Conservation (phyloP, 2,329 filamentous ascomycete genomes). For the Fusarium tanahbumbuense region DNA sequence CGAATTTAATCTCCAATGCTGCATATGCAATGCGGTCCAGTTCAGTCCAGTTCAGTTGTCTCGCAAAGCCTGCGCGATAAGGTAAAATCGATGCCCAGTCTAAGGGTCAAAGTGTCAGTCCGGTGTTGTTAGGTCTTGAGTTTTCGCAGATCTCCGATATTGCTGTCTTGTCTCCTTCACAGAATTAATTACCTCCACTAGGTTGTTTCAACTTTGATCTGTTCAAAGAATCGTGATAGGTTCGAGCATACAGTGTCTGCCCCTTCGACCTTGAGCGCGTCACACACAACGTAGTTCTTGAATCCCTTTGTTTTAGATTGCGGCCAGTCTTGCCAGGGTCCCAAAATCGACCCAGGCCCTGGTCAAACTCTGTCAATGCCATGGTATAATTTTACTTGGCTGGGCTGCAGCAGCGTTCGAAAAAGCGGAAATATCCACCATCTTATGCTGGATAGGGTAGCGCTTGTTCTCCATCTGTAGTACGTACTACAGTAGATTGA, state of each 20-base stretch:
- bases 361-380: slow-evolving; percentile 9
- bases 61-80: slow-evolving; percentile 12
- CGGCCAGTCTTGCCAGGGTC: slow-evolving; percentile 9
- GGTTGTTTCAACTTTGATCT: slow-evolving; percentile 22
- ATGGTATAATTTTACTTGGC: slow-evolving; percentile 23
- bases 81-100: not conserved
- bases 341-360: slow-evolving; percentile 1
- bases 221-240: slow-evolving; percentile 24
- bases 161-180: slow-evolving; percentile 1
- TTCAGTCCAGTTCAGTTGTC: not conserved
- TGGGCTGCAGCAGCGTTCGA: slow-evolving; percentile 6
- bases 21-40: slow-evolving; percentile 5
- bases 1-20: slow-evolving; percentile 15
- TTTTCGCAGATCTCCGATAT: slow-evolving; percentile 9
- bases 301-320: slow-evolving; percentile 27
- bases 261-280: slow-evolving; percentile 1
- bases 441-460: not conserved
- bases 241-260: slow-evolving; percentile 4
- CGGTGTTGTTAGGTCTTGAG: not conserved
- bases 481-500: not conserved
- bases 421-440: slow-evolving; percentile 9
- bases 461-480: not conserved
- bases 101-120: slow-evolving; percentile 10
- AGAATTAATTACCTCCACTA: slow-evolving; percentile 7
- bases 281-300: slow-evolving; percentile 12